Evolutionary conservation across 371 early-diverging fungal species (phyloP).

Genomic region (Mucor lusitanicus): DNA sequence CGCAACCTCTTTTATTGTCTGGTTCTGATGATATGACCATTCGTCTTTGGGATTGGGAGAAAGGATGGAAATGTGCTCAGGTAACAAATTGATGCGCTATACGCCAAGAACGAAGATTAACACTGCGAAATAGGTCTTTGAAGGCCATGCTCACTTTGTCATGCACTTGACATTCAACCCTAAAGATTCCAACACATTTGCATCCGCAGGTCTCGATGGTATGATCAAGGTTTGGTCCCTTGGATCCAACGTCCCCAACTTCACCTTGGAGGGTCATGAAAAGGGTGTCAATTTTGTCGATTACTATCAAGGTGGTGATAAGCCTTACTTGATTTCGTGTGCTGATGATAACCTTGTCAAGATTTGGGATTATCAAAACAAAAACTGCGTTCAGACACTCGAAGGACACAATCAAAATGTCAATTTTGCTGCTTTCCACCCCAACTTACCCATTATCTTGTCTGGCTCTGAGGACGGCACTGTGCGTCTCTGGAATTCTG

Average conservation of each 20-base stretch:
- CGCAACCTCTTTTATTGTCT: conserved; percentile 91
- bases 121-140: conserved; percentile 63
- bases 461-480: conserved; percentile 97
- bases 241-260: conserved; percentile 85
- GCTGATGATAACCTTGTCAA: conserved; percentile 93
- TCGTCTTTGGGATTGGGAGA: conserved; percentile 99
- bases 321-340: conserved; percentile 92
- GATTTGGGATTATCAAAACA: conserved; percentile 99
- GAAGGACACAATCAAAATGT: conserved; percentile 99
- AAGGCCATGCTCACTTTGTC: conserved; percentile 98
- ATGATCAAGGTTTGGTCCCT: conserved; percentile 94
- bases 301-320: conserved; percentile 94
- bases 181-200: conserved; percentile 97
- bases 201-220: conserved; percentile 90
- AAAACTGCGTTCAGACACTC: conserved; percentile 95
- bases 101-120: not conserved
- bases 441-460: conserved; percentile 95
- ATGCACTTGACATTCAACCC: conserved; percentile 98
- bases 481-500: conserved; percentile 97
- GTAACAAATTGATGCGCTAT: conserved; percentile 28
- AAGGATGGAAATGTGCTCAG: conserved; percentile 95
- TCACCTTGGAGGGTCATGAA: conserved; percentile 92
- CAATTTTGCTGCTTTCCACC: conserved; percentile 95
- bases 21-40: conserved; percentile 98
- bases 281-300: conserved; percentile 96